Conservation (phyloP, 148 eudicot genomes). For the Gaultheria prostrata region DNA sequence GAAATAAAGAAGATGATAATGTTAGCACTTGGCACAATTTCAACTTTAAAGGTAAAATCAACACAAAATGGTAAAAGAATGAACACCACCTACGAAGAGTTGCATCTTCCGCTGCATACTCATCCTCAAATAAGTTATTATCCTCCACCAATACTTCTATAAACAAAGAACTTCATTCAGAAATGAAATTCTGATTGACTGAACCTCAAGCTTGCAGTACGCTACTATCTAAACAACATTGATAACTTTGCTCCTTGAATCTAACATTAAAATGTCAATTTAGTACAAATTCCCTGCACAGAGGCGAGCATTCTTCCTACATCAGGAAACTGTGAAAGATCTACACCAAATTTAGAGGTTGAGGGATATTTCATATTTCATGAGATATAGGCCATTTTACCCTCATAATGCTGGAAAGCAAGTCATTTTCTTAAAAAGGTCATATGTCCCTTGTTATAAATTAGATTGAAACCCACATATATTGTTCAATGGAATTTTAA, state of each 20-base stretch:
- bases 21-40: neutral
- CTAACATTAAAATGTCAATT: neutral
- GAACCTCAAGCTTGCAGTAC: neutral
- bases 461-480: neutral
- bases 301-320: neutral
- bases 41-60: neutral
- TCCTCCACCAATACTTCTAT: constrained; percentile 50
- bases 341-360: neutral
- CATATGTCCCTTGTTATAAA: neutral
- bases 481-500: neutral
- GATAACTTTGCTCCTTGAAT: neutral
- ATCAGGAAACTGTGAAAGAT: neutral
- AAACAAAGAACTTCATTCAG: constrained; percentile 10
- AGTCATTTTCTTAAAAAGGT: neutral
- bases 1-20: neutral
- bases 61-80: neutral
- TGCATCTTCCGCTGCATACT: constrained; percentile 48
- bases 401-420: neutral
- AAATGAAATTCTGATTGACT: neutral
- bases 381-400: neutral
- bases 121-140: constrained; percentile 54
- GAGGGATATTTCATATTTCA: neutral
- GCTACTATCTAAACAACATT: neutral
- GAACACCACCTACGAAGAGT: constrained; percentile 44
- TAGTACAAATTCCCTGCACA: neutral